Evolutionary conservation across 257 asterid species (phyloP).

Genomic region (Solanum neorickii): DNA sequence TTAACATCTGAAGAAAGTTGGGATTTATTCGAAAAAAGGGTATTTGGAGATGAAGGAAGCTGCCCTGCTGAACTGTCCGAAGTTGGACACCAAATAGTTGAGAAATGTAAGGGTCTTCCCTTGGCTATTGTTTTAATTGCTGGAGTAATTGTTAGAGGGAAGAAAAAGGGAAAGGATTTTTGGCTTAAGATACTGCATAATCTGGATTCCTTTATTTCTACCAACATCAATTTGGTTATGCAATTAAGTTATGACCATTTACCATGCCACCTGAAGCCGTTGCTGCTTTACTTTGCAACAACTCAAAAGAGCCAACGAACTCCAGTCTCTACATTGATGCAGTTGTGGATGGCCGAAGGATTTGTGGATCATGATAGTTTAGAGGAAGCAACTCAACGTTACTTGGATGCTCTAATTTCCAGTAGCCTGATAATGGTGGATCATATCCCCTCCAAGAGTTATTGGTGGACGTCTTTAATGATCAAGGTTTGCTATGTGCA

Average conservation of each 20-base stretch:
- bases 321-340: not conserved
- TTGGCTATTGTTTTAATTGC: not conserved
- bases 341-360: conserved; percentile 24
- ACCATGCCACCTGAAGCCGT: conserved; percentile 14
- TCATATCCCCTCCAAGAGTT: not conserved
- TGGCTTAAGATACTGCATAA: not conserved
- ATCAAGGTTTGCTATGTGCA: conserved; percentile 3
- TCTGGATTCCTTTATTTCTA: not conserved
- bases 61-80: not conserved
- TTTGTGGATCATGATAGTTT: conserved; percentile 1
- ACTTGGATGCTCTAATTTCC: conserved; percentile 4
- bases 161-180: not conserved
- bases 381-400: not conserved
- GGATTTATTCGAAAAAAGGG: not conserved
- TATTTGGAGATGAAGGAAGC: not conserved
- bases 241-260: conserved; percentile 18
- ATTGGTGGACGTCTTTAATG: no score
- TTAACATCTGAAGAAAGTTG: not conserved
- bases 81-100: not conserved
- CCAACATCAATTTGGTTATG: not conserved
- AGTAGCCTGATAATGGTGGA: conserved; percentile 5
- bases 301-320: conserved; percentile 3
- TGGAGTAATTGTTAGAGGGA: not conserved
- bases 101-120: conserved; percentile 12
- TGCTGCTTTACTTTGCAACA: conserved; percentile 21